A percentile compares a stretch with the other conserved stretches of the same genome.
These are phyloP conservation scores for Chlamydomonas reinhardtii DNA, from an alignment of 163 green algal species.

Conservation along the genomic window DNA sequence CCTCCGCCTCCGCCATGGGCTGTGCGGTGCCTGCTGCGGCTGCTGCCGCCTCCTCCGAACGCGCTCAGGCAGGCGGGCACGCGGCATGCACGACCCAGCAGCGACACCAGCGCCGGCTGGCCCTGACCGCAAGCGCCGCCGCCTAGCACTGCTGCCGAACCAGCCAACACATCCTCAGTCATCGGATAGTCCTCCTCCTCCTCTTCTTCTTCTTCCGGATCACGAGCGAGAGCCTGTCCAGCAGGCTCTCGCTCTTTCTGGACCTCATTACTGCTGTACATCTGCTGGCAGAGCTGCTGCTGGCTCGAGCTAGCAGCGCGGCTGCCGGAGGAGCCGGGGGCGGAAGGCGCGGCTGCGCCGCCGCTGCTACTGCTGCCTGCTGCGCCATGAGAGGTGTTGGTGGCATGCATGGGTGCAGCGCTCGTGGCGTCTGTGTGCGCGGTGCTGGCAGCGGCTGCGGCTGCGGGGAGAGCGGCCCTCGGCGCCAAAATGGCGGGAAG, in stretches of 20 bases:
- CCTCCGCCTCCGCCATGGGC: not conserved
- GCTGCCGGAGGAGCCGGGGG: too few species aligned
- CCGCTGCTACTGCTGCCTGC: not conserved
- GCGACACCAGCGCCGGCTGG: not conserved
- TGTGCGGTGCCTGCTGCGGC: too few species aligned
- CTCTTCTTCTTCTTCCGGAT: not conserved
- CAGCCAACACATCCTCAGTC: constrained; percentile 17
- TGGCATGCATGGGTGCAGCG: too few species aligned
- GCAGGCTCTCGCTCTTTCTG: not conserved
- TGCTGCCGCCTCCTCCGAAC: not conserved
- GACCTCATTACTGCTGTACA: not conserved
- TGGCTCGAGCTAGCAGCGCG: not conserved
- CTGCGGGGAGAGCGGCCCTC: too few species aligned
- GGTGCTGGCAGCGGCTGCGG: too few species aligned
- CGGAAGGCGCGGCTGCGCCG: too few species aligned
- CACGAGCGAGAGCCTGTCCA: too few species aligned
- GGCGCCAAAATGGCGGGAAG: too few species aligned
- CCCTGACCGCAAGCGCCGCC: not conserved
- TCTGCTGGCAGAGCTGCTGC: not conserved
- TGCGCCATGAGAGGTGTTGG: not conserved
- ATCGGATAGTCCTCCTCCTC: constrained; percentile 15
- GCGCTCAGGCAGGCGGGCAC: constrained; percentile 13
- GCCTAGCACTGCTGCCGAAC: not conserved
- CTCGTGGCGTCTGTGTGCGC: too few species aligned
- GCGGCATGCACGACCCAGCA: not conserved